Evolutionary conservation across 768 basidiomycete genomes (phyloP).

Genomic region (Suillus lakei): DNA sequence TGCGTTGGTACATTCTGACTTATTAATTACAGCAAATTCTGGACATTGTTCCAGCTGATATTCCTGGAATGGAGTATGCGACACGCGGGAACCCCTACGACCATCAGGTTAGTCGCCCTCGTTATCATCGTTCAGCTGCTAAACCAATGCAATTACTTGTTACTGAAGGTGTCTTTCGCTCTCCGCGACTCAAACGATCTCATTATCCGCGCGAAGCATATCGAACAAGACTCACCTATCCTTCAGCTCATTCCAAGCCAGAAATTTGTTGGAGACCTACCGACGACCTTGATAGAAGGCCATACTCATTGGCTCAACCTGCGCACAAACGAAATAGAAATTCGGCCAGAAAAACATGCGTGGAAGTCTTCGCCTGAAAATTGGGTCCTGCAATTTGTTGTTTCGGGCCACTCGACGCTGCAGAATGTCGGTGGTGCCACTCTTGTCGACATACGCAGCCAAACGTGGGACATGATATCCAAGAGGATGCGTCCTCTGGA

Average conservation of each 20-base stretch:
- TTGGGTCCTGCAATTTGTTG: slow-evolving; percentile 27
- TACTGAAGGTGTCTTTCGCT: slow-evolving; percentile 28
- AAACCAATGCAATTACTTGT: background rate
- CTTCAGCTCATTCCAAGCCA: slow-evolving; percentile 30
- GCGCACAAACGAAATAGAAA: slow-evolving; percentile 24
- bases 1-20: slow-evolving; percentile 5
- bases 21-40: slow-evolving; percentile 22
- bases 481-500: slow-evolving; percentile 29
- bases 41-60: slow-evolving; percentile 29
- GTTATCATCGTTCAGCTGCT: background rate
- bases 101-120: slow-evolving; percentile 22
- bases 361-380: slow-evolving; percentile 33
- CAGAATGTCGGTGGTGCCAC: slow-evolving; percentile 4
- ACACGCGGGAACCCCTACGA: slow-evolving; percentile 19
- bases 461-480: slow-evolving; percentile 32
- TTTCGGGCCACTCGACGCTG: slow-evolving; percentile 15
- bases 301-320: slow-evolving; percentile 39
- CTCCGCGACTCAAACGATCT: slow-evolving; percentile 19
- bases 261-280: slow-evolving; percentile 30
- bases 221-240: background rate
- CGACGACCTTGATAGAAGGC: slow-evolving; percentile 23
- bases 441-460: slow-evolving; percentile 35
- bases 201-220: slow-evolving; percentile 21
- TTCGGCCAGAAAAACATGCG: slow-evolving; percentile 28
- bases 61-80: slow-evolving; percentile 31